Evolutionary conservation across 2,329 filamentous ascomycete genomes (phyloP).

Genomic region (Diaporthe vaccinii): DNA sequence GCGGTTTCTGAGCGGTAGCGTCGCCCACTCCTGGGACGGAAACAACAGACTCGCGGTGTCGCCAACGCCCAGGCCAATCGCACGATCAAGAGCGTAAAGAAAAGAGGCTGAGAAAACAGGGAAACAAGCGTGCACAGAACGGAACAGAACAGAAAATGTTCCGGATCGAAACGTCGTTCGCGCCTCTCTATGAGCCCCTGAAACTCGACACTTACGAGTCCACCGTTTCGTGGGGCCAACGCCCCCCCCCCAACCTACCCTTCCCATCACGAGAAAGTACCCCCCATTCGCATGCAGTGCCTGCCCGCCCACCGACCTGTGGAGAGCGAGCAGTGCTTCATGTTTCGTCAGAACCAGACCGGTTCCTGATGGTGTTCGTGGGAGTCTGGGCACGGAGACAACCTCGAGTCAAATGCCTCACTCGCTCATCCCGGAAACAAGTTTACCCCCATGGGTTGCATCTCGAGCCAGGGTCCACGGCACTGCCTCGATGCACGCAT

Average conservation of each 20-base stretch:
- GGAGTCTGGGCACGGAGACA: not conserved
- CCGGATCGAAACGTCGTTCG: constrained; percentile 24
- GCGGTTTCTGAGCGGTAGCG: constrained; percentile 19
- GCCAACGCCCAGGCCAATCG: constrained; percentile 1
- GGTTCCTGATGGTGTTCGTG: not conserved
- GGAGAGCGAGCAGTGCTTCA: constrained; percentile 1
- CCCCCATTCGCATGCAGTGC: not conserved
- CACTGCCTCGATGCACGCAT: constrained; percentile 19
- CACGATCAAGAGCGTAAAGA: not conserved
- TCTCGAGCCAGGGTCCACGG: not conserved
- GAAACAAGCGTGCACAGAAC: not conserved
- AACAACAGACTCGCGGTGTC: not conserved
- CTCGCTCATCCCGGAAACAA: not conserved
- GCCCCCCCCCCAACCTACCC: too few relatives aligned
- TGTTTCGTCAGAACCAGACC: not conserved
- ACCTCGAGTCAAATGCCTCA: not conserved
- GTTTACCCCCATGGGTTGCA: not conserved
- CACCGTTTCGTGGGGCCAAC: constrained; percentile 19
- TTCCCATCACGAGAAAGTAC: not conserved
- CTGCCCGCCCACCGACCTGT: not conserved
- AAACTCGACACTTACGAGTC: constrained; percentile 29
- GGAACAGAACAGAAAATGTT: constrained; percentile 7
- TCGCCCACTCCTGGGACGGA: not conserved
- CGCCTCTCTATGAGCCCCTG: constrained; percentile 13
- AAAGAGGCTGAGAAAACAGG: not conserved